A percentile compares a stretch with the other conserved stretches of the same genome.
These are phyloP conservation scores for Capsicum chinense DNA, from an alignment of 257 asterid genomes.

Conservation along the genomic window DNA sequence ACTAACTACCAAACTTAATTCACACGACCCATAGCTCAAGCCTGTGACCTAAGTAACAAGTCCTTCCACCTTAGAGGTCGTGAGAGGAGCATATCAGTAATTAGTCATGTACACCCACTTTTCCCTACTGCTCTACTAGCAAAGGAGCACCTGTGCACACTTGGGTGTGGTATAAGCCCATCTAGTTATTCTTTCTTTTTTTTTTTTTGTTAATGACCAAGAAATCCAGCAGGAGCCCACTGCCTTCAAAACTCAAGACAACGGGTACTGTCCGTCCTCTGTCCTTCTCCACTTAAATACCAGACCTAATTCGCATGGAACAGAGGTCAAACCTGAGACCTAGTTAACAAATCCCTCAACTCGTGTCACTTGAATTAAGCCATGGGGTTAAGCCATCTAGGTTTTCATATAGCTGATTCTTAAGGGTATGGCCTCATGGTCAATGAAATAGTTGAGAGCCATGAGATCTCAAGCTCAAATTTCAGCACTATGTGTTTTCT, in stretches of 20 bases:
- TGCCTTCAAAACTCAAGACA: too few relatives aligned
- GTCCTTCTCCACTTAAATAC: too few relatives aligned
- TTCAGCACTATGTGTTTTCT: neutral
- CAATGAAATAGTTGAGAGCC: too few relatives aligned
- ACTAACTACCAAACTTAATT: neutral
- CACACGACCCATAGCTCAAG: neutral
- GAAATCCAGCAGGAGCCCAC: neutral
- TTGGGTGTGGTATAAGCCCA: neutral
- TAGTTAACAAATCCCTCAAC: neutral
- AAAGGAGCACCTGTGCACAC: neutral
- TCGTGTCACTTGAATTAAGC: neutral
- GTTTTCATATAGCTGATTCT: neutral
- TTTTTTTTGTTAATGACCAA: neutral
- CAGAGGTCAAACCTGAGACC: neutral
- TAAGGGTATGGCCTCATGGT: neutral
- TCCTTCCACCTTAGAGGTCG: neutral
- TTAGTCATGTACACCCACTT: neutral
- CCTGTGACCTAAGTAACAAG: neutral
- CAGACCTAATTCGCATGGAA: too few relatives aligned
- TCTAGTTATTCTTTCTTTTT: neutral
- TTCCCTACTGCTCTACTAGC: neutral
- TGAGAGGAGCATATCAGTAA: neutral
- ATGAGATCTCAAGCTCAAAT: too few relatives aligned
- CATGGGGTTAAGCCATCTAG: neutral
- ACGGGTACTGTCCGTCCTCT: too few relatives aligned